Evolutionary conservation across 306 rosid genomes (phyloP).

Genomic region (Rosa rugosa): DNA sequence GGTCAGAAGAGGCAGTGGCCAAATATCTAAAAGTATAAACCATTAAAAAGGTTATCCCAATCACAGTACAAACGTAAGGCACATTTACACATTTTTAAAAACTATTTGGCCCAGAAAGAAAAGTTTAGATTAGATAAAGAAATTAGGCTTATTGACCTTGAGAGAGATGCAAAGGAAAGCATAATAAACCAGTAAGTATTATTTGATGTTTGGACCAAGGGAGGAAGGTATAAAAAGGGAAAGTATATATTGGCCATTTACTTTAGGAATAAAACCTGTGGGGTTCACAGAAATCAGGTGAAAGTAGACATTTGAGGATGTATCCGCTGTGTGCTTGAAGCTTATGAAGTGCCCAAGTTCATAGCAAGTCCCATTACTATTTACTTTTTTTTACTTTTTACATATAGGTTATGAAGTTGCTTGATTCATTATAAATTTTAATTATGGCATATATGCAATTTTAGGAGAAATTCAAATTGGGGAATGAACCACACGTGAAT

Average conservation of each 20-base stretch:
- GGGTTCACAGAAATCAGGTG: slow-evolving; percentile 96
- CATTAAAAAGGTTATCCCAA: neutral
- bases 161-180: neutral
- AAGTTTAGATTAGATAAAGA: neutral
- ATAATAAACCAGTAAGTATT: neutral
- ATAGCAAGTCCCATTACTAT: too few species aligned
- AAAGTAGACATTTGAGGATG: slow-evolving; percentile 94
- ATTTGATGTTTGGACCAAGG: neutral
- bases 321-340: slow-evolving; percentile 94
- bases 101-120: neutral
- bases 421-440: neutral
- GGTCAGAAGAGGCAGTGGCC: slow-evolving; percentile 81
- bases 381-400: too few species aligned
- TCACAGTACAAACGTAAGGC: neutral
- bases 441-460: neutral
- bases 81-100: neutral
- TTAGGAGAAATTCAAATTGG: neutral
- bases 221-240: slow-evolving; percentile 11
- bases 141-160: neutral
- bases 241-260: neutral
- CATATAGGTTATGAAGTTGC: too few species aligned
- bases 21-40: slow-evolving; percentile 59
- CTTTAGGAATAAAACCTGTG: slow-evolving; percentile 56
- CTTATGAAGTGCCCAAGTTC: slow-evolving; percentile 64
- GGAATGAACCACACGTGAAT: neutral